A percentile compares a stretch with the other conserved stretches of the same genome.
Conservation (phyloP, 164 flowering plant species). For the Vitis labrusca region DNA sequence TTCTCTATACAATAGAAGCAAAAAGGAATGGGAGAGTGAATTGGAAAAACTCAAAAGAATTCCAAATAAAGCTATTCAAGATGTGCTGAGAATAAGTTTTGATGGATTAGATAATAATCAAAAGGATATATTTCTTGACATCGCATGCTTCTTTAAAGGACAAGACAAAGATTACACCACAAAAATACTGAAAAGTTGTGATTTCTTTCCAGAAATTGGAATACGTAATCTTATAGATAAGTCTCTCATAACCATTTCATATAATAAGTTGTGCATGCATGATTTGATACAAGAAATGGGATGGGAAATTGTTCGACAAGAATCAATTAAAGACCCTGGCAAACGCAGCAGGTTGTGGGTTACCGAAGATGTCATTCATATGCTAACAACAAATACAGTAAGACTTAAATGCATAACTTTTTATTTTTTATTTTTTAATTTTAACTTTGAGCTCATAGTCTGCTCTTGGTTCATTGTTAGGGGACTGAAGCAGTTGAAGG, state of each 20-base stretch:
- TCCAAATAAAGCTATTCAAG: constrained; percentile 3
- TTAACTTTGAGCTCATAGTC: background rate
- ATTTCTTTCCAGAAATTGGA: constrained; percentile 12
- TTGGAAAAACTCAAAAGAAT: background rate
- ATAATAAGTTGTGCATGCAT: constrained; percentile 23
- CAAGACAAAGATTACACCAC: background rate
- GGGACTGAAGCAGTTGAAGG: constrained; percentile 21
- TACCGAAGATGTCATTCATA: constrained; percentile 7
- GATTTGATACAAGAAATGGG: constrained; percentile 24
- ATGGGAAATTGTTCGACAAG: constrained; percentile 19
- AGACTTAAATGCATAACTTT: background rate
- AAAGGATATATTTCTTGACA: constrained; percentile 21
- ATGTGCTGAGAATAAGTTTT: constrained; percentile 14
- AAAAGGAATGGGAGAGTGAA: background rate
- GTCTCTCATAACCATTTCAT: constrained; percentile 11
- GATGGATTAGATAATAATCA: constrained; percentile 7
- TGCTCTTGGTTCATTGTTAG: constrained; percentile 3
- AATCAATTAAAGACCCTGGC: constrained; percentile 16
- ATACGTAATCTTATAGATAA: constrained; percentile 17
- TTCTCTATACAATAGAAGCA: background rate
- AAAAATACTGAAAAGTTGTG: constrained; percentile 11
- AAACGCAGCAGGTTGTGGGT: constrained; percentile 28
- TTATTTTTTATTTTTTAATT: background rate
- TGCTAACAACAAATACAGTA: constrained; percentile 13
- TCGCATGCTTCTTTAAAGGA: constrained; percentile 20